These are phyloP conservation scores for Seminavis robusta DNA, from an alignment of 108 stramenopile species.

Conservation along the genomic window DNA sequence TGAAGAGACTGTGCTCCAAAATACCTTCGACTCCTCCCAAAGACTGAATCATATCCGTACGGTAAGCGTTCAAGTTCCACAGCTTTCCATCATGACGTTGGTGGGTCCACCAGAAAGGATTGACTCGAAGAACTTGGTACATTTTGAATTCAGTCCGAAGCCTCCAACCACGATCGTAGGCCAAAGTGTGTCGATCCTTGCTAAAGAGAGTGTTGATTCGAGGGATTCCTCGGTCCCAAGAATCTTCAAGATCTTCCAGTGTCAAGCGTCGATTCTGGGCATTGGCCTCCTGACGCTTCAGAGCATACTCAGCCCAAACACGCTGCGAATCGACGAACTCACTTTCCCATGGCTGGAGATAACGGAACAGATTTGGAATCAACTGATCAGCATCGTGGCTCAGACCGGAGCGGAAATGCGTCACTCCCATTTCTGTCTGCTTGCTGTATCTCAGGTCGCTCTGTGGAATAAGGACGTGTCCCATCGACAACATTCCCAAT, in stretches of 20 bases:
- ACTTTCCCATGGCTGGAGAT: conserved; percentile 98
- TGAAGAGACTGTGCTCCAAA: conserved; percentile 99
- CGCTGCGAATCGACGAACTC: conserved; percentile 99
- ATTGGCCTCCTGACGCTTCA: conserved; percentile 99
- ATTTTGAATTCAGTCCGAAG: conserved; percentile 96
- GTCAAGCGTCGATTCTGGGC: conserved; percentile 98
- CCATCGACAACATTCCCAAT: conserved; percentile 99
- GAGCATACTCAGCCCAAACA: conserved; percentile 99
- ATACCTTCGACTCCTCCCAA: conserved; percentile 99
- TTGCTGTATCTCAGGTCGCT: conserved; percentile 98
- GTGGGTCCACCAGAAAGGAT: conserved; percentile 99
- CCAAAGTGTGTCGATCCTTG: conserved; percentile 94
- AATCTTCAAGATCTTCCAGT: conserved; percentile 99
- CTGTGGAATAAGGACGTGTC: conserved; percentile 98
- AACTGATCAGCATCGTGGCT: conserved; percentile 98
- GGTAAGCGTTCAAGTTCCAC: conserved; percentile 99
- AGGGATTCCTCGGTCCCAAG: conserved; percentile 99
- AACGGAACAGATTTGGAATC: conserved; percentile 98
- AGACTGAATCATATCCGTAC: conserved; percentile 99
- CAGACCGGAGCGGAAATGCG: conserved; percentile 98
- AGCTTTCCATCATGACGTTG: conserved; percentile 99
- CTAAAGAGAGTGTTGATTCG: conserved; percentile 99
- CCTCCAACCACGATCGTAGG: conserved; percentile 99
- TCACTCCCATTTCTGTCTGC: conserved; percentile 97
- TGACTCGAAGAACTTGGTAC: conserved; percentile 93